A percentile compares a stretch with the other conserved stretches of the same genome.
phyloP scores from a whole-genome alignment of 345 rosid genomes.

The Dovyalis caffra region DNA sequence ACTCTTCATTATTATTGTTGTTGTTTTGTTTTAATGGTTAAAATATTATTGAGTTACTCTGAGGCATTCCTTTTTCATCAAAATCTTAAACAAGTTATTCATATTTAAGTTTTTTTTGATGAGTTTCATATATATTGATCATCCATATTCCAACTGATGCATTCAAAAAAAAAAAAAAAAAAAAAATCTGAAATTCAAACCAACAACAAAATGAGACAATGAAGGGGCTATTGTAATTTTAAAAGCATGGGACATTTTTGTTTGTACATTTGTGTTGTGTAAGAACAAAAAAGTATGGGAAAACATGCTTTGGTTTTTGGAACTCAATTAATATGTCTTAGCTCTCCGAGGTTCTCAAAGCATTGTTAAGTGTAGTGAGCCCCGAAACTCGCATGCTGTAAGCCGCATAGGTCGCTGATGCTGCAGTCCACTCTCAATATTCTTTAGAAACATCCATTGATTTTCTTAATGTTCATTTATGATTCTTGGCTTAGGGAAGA shows the following conservation, averaged over 20 bases:
- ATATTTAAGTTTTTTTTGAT: too few relatives aligned
- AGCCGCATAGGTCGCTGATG: conserved; percentile 28
- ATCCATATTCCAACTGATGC: not conserved
- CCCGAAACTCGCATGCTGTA: conserved; percentile 22
- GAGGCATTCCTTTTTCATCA: too few relatives aligned
- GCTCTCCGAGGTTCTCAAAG: conserved; percentile 5
- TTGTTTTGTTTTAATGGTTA: not conserved
- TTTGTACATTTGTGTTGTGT: not conserved
- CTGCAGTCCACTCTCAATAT: conserved; percentile 16
- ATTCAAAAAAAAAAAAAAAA: too few relatives aligned
- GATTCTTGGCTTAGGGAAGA: not conserved
- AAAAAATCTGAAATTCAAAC: not conserved
- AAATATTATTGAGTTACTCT: not conserved
- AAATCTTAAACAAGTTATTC: too few relatives aligned
- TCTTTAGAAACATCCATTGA: conserved; percentile 41
- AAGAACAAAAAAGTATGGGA: not conserved
- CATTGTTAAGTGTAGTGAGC: conserved; percentile 20
- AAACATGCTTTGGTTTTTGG: not conserved
- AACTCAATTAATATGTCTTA: conserved; percentile 1
- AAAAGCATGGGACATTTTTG: not conserved
- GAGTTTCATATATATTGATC: too few relatives aligned
- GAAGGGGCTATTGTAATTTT: not conserved
- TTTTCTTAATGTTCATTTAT: conserved; percentile 7
- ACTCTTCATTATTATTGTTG: too few relatives aligned
- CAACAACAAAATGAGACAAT: not conserved